Evolutionary conservation across 2,329 filamentous ascomycete species (phyloP).

Genomic region (Pleurostoma richardsiae): DNA sequence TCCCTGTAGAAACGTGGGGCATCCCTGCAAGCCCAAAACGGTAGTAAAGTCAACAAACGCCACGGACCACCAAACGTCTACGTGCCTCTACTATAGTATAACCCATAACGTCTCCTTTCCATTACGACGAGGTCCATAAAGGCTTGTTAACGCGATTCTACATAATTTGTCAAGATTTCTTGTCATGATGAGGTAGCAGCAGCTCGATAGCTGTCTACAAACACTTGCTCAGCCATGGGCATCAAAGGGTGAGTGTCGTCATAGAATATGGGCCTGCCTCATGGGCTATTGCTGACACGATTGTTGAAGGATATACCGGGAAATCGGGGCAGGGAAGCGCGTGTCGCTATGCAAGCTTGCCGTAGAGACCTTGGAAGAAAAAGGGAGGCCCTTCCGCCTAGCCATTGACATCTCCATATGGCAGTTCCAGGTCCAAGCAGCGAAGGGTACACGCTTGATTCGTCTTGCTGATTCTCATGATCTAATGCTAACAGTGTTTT

Average conservation of each 20-base stretch:
- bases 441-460: slow-evolving; percentile 47
- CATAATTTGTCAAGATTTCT: no score
- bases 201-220: no score
- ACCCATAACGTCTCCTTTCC: no score
- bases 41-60: slow-evolving; percentile 22
- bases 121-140: no score
- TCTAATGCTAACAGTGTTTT: not conserved
- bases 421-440: slow-evolving; percentile 89
- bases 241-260: slow-evolving; percentile 52
- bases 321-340: slow-evolving; percentile 76
- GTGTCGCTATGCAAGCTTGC: slow-evolving; percentile 80
- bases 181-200: no score
- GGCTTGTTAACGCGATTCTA: no score
- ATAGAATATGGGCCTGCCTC: slow-evolving; percentile 4
- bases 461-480: not conserved
- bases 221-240: slow-evolving; percentile 41
- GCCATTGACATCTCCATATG: slow-evolving; percentile 96
- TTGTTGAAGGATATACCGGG: slow-evolving; percentile 72
- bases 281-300: slow-evolving; percentile 8
- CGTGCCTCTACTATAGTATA: no score
- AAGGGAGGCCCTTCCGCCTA: slow-evolving; percentile 70
- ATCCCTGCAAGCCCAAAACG: slow-evolving; percentile 13
- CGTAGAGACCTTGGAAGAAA: slow-evolving; percentile 67
- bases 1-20: slow-evolving; percentile 16
- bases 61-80: no score